Percentiles rank a stretch among this genome's conserved stretches.
phyloP scores from a whole-genome alignment of 352 stramenopile genomes.

The Stramenopiles sp. region DNA sequence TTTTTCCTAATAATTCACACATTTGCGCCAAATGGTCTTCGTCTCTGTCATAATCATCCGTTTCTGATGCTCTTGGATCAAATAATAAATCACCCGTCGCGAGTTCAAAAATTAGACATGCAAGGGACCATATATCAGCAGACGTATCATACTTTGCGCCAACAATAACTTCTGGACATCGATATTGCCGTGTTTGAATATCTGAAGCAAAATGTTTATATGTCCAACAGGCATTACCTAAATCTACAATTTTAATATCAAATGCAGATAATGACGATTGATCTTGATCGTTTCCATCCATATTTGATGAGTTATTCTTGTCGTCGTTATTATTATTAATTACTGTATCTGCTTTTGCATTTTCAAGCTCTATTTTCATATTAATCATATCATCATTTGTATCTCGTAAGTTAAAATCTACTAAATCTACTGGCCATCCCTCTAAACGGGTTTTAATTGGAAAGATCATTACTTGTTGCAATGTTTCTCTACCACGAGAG shows the following conservation, averaged over 20 bases:
- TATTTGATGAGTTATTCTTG: too few relatives aligned
- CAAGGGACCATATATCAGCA: slow-evolving; percentile 95
- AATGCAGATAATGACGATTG: too few relatives aligned
- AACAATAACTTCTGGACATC: slow-evolving; percentile 88
- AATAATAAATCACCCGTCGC: slow-evolving; percentile 98
- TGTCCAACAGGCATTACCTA: slow-evolving; percentile 99
- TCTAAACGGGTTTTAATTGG: too few relatives aligned
- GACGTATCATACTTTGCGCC: slow-evolving; percentile 90
- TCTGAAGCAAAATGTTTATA: slow-evolving; percentile 97
- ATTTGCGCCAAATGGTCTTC: slow-evolving; percentile 96
- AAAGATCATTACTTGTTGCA: too few relatives aligned
- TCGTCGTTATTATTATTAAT: too few relatives aligned
- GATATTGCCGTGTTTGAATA: slow-evolving; percentile 99
- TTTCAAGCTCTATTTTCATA: too few relatives aligned
- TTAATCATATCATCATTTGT: too few relatives aligned
- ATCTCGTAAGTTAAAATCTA: too few relatives aligned
- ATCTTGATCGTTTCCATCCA: too few relatives aligned
- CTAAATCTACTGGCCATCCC: too few relatives aligned
- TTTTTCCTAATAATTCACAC: slow-evolving; percentile 88
- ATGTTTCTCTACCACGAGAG: too few relatives aligned
- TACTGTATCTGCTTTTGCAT: too few relatives aligned
- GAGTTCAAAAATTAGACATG: slow-evolving; percentile 96
- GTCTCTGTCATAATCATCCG: slow-evolving; percentile 22
- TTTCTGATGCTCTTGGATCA: slow-evolving; percentile 64
- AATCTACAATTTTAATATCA: slow-evolving; percentile 74